These are phyloP conservation scores for Yamadazyma spencermartinsiae DNA, from an alignment of 1,139 yeast genomes.

Conservation along the genomic window DNA sequence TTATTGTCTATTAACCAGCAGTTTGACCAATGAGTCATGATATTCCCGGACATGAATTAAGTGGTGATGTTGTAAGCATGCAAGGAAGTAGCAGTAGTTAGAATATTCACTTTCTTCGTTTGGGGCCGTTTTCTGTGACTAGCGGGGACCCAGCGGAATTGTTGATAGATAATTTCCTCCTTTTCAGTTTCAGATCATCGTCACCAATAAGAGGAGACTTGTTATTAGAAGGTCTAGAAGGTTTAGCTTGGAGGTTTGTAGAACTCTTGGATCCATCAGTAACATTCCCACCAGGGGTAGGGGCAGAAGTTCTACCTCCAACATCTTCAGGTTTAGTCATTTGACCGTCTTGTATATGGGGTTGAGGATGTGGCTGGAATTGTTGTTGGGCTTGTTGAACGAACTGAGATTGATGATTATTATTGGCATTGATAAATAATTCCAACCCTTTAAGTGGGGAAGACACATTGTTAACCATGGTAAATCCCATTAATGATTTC, in stretches of 20 bases:
- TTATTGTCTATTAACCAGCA: no score
- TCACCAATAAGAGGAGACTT: constrained; percentile 20
- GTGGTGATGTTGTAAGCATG: no score
- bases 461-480: constrained; percentile 38
- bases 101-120: no score
- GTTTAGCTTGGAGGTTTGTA: no score
- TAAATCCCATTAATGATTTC: constrained; percentile 61
- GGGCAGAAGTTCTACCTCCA: constrained; percentile 6
- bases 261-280: no score
- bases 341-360: constrained; percentile 8
- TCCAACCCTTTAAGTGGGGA: constrained; percentile 67
- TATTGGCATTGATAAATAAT: constrained; percentile 39
- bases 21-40: no score
- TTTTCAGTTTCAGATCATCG: constrained; percentile 23
- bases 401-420: constrained; percentile 20
- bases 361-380: constrained; percentile 12
- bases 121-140: constrained; percentile 13
- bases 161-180: constrained; percentile 16
- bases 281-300: not conserved
- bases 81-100: no score
- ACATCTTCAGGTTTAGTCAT: no score
- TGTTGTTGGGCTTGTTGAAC: constrained; percentile 11
- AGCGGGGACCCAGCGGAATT: constrained; percentile 15
- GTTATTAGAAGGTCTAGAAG: not conserved
- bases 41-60: no score